phyloP scores from a whole-genome alignment of 1,284 basidiomycete genomes.

The Vanrija sp. region DNA sequence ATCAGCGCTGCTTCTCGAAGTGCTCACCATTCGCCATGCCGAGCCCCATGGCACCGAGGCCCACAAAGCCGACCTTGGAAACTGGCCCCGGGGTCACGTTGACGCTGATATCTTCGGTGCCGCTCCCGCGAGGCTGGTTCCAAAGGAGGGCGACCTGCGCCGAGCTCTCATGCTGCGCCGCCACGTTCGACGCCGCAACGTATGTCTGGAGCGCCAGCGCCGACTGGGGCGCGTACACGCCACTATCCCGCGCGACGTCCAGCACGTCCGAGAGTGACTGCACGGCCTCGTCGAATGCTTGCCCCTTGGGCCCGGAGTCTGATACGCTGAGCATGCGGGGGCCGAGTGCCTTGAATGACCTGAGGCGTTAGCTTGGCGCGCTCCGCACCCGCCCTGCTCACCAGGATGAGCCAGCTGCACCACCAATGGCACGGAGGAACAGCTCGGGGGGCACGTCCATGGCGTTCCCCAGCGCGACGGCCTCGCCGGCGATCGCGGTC shows the following conservation, averaged over 20 bases:
- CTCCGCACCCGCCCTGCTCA: neutral
- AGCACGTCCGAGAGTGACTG: neutral
- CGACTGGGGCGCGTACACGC: neutral
- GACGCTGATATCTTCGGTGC: neutral
- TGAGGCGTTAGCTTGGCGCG: neutral
- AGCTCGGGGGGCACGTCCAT: neutral
- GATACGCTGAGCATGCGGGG: neutral
- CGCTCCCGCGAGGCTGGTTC: neutral
- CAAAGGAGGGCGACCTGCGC: neutral
- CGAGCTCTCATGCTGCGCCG: neutral
- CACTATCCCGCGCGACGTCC: neutral
- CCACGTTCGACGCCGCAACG: neutral
- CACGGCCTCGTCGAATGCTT: neutral
- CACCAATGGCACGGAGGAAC: neutral
- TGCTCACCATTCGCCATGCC: conserved; percentile 17
- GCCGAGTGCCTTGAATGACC: neutral
- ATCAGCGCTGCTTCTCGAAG: neutral
- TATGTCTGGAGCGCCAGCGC: neutral
- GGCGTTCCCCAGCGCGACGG: neutral
- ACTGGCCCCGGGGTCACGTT: neutral
- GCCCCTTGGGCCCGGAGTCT: neutral
- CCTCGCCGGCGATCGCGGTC: neutral
- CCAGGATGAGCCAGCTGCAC: conserved; percentile 1
- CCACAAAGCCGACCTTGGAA: conserved; percentile 16
- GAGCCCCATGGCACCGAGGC: conserved; percentile 19